Percentiles rank a stretch among this genome's conserved stretches.
Evolutionary conservation across 2,329 filamentous ascomycete species (phyloP).

Genomic region (Xylariaceae sp.): DNA sequence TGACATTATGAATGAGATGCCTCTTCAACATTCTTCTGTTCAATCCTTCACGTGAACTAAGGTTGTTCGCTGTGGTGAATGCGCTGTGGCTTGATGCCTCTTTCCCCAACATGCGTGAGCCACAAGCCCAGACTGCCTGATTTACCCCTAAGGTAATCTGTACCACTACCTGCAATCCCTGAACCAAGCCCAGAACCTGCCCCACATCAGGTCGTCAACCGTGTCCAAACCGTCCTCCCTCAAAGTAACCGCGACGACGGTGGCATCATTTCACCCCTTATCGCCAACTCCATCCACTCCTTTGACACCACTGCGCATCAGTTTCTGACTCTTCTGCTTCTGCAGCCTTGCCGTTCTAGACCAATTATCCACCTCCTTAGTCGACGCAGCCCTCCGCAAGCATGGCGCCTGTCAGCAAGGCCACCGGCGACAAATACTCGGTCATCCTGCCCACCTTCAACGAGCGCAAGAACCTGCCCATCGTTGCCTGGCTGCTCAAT

Average conservation of each 20-base stretch:
- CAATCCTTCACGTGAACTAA: too few relatives aligned
- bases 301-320: constrained; percentile 15
- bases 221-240: constrained; percentile 21
- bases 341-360: neutral
- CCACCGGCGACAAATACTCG: constrained; percentile 75
- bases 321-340: too few relatives aligned
- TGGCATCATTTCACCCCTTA: constrained; percentile 5
- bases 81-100: too few relatives aligned
- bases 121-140: too few relatives aligned
- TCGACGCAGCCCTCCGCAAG: constrained; percentile 10
- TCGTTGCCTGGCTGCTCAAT: constrained; percentile 91
- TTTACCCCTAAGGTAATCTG: too few relatives aligned
- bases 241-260: constrained; percentile 9
- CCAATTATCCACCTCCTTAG: constrained; percentile 4
- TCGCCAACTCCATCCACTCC: constrained; percentile 28
- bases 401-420: constrained; percentile 44
- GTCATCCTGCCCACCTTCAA: constrained; percentile 98
- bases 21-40: too few relatives aligned
- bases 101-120: too few relatives aligned
- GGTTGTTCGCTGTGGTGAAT: too few relatives aligned
- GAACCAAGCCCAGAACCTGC: too few relatives aligned
- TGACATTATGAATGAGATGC: too few relatives aligned
- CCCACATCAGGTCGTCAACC: neutral
- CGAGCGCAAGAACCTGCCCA: constrained; percentile 93
- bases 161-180: too few relatives aligned